A percentile compares a stretch with the other conserved stretches of the same genome.
Evolutionary conservation across 148 eudicot genomes (phyloP).

Genomic region (Limonium bicolor): DNA sequence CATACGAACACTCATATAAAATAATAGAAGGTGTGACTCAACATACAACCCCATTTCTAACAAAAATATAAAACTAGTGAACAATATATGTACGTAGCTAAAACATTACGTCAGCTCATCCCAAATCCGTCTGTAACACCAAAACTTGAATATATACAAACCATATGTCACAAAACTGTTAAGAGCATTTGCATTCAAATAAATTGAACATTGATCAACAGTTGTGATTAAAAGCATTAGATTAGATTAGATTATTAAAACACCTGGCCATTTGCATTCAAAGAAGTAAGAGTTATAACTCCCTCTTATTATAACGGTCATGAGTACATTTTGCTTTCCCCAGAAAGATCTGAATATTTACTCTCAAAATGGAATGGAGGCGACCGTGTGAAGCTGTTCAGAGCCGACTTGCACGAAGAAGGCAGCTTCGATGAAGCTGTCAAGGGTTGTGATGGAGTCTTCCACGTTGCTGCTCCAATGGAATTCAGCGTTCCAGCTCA

Average conservation of each 20-base stretch:
- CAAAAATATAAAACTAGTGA: no score
- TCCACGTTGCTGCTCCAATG: conserved; percentile 82
- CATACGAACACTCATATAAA: no score
- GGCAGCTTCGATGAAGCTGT: conserved; percentile 78
- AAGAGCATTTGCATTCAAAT: background rate
- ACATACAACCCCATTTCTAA: no score
- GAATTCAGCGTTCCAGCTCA: conserved; percentile 27
- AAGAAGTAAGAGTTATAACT: background rate
- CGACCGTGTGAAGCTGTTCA: conserved; percentile 33
- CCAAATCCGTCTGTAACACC: no score
- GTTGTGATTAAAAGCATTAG: background rate
- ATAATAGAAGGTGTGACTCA: no score
- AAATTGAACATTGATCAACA: background rate
- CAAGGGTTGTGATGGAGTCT: conserved; percentile 54
- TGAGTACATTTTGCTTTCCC: background rate
- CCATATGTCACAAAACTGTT: background rate
- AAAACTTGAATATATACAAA: background rate
- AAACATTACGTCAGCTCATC: no score
- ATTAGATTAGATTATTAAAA: conserved; percentile 5
- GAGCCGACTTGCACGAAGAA: conserved; percentile 54
- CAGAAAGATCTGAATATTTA: conserved; percentile 38
- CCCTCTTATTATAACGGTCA: background rate
- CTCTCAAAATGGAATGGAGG: conserved; percentile 30
- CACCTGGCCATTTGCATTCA: background rate
- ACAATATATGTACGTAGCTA: no score